Evolutionary conservation across 2,329 filamentous ascomycete species (phyloP), one percentile per base, ranked within the genome.

Genomic region (Diaporthe destruens): DNA sequence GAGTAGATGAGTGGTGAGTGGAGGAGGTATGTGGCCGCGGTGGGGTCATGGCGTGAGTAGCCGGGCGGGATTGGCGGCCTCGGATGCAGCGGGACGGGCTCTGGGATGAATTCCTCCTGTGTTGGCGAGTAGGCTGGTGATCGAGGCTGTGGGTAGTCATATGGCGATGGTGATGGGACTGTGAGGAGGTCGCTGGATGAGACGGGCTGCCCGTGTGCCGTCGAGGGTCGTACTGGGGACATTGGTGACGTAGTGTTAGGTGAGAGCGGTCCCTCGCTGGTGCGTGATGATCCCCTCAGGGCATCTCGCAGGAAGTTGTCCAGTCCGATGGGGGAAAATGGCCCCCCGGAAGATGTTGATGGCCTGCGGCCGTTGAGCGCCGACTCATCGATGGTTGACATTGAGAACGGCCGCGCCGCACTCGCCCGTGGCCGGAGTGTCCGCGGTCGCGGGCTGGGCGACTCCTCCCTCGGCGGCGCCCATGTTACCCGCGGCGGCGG

Each of bases 1-100:
- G 71, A 54, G 56, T 72, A 72, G 49, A 72, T 59, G 34, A 72
- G 34, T 6, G 71, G 71, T 18, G 71, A 63, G 29, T 53, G 65
- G n/a, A 72, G 23, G 25, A 72, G 56, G 14, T 39, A 72, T 1
- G 65, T 68, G 11, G 51, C 32, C 32, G 71, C 71, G 49, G 34
- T 68, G 29, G 71, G 71, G 47, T 72, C 71, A n/a, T 70, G 65
- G 3, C 54, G 71, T 1, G 65, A 68, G 18, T 72, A 72, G 14
- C 39, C 44, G 8, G 71, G 71, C 8, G 71, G 71, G 49, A 71
- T 65, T 2, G 51, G n/a, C 20, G 69, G 69, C 57, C 69, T 53
- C 25, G 57, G 39, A 44, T 71, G 69, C 23, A 55, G 57, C 57
- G 69, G 69, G 12, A 71, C 29, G 0, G 69, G 49, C 20, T 71